phyloP scores from a whole-genome alignment of 2,329 filamentous ascomycete genomes.

The Monosporascus sp. region DNA sequence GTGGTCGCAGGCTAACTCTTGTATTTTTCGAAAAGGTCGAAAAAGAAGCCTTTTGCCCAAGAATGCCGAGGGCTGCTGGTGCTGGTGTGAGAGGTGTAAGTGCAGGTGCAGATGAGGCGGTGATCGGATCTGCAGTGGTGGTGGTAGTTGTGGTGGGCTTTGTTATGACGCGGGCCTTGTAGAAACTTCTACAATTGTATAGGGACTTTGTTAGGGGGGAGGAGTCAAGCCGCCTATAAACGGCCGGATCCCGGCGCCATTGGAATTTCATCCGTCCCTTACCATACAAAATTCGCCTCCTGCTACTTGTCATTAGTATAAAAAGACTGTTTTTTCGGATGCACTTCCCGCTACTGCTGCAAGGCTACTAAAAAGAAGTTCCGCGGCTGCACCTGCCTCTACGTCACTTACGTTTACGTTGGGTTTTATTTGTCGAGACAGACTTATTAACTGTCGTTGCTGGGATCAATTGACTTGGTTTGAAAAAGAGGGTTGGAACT shows the following conservation, averaged over 20 bases:
- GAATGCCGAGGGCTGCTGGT: slow-evolving; percentile 5
- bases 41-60: slow-evolving; percentile 5
- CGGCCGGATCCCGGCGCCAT: slow-evolving; percentile 19
- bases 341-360: too few species aligned
- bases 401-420: too few species aligned
- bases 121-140: slow-evolving; percentile 1
- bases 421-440: too few species aligned
- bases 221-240: slow-evolving; percentile 27
- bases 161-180: slow-evolving; percentile 6
- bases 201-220: background rate
- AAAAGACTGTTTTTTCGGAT: too few species aligned
- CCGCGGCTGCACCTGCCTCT: too few species aligned
- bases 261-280: slow-evolving; percentile 18
- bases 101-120: slow-evolving; percentile 3
- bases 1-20: background rate
- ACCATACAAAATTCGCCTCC: background rate
- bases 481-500: too few species aligned
- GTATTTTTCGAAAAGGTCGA: too few species aligned
- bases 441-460: too few species aligned
- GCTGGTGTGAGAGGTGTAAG: background rate
- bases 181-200: slow-evolving; percentile 27
- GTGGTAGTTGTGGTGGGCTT: slow-evolving; percentile 7
- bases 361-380: too few species aligned
- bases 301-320: too few species aligned
- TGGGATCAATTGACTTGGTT: too few species aligned